Conservation (phyloP, 495 filamentous ascomycete genomes). For the Aspergillus steynii region DNA sequence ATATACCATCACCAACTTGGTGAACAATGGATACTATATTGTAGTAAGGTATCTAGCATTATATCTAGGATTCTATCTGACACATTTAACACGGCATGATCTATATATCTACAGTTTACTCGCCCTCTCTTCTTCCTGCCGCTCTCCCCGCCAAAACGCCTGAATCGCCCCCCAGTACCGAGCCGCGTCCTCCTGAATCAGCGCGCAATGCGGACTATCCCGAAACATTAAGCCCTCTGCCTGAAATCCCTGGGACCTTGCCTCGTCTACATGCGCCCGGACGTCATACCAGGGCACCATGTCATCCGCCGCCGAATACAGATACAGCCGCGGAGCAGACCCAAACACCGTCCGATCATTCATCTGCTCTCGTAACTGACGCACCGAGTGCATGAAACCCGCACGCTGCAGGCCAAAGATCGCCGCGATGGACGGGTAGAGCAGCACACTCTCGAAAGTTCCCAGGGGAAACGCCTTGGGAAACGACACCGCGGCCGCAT, state of each 20-base stretch:
- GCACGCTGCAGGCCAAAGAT: conserved; percentile 21
- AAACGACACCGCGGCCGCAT: conserved; percentile 24
- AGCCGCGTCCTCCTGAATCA: conserved; percentile 27
- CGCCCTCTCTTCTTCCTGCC: background rate
- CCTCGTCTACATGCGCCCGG: conserved; percentile 30
- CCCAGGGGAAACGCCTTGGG: conserved; percentile 13
- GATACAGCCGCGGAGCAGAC: conserved; percentile 26
- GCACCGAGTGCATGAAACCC: conserved; percentile 23
- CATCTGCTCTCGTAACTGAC: conserved; percentile 25
- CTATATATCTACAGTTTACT: background rate
- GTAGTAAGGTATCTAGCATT: no score
- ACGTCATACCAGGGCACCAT: conserved; percentile 38
- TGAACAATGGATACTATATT: no score
- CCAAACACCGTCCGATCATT: conserved; percentile 28
- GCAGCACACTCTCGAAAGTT: conserved; percentile 18
- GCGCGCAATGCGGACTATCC: conserved; percentile 33
- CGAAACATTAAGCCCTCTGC: conserved; percentile 29
- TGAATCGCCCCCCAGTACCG: conserved; percentile 29
- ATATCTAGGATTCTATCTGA: no score
- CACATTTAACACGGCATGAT: no score
- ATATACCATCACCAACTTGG: no score
- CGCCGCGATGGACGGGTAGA: conserved; percentile 25
- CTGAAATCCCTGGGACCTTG: conserved; percentile 28
- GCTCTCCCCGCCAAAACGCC: conserved; percentile 18
- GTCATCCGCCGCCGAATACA: conserved; percentile 39